These are phyloP conservation scores for Chrysopogon serrulatus DNA, from an alignment of 176 grass and related monocot species.

Conservation along the genomic window DNA sequence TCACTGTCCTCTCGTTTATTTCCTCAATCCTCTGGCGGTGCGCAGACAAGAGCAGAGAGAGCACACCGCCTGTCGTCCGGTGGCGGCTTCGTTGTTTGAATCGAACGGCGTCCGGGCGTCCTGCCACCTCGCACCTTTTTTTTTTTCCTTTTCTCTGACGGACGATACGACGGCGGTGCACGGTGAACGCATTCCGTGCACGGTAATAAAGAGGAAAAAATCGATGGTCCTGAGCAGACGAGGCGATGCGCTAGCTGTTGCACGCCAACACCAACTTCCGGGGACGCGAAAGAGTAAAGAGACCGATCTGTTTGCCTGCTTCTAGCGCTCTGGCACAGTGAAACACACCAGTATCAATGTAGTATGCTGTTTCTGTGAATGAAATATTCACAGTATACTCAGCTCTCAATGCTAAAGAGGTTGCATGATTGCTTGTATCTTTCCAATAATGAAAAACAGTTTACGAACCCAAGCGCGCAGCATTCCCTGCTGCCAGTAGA, in stretches of 20 bases:
- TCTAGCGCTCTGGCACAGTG: neutral
- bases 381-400: no score
- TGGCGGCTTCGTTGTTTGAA: constrained; percentile 24
- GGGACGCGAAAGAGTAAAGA: no score
- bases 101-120: neutral
- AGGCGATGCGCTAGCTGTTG: neutral
- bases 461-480: neutral
- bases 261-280: no score
- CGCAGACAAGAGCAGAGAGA: no score
- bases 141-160: neutral
- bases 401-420: neutral
- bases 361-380: no score
- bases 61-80: neutral
- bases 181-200: neutral
- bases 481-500: neutral
- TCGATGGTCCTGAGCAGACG: neutral
- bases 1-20: neutral
- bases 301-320: no score
- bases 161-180: neutral
- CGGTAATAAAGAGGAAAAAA: neutral
- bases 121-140: neutral
- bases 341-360: neutral
- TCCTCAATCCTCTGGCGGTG: neutral
- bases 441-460: neutral
- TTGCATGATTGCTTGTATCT: neutral